phyloP scores from a whole-genome alignment of 768 basidiomycete species.

The Tephrocybe sp. region DNA sequence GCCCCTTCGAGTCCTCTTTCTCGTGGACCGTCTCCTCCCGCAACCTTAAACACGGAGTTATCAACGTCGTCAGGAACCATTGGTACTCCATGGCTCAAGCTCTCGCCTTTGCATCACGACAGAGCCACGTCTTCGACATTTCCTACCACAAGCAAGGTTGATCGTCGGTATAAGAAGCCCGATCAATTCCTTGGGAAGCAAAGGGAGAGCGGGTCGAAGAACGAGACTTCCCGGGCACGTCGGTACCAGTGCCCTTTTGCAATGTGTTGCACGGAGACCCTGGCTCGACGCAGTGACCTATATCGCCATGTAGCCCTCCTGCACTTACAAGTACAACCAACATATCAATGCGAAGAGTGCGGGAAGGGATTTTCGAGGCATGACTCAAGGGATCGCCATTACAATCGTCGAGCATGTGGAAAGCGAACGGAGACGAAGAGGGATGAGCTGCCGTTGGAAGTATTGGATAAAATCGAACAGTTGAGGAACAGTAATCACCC shows the following conservation, averaged over 20 bases:
- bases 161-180: neutral
- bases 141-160: neutral
- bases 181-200: no score
- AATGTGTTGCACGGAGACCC: neutral
- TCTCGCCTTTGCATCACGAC: neutral
- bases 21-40: neutral
- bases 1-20: neutral
- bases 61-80: neutral
- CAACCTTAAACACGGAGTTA: neutral
- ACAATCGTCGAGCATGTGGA: neutral
- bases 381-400: neutral
- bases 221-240: no score
- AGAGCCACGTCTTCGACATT: neutral
- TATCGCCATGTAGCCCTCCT: neutral
- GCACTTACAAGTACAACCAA: neutral
- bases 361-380: neutral
- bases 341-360: neutral
- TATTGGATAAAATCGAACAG: neutral
- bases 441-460: neutral
- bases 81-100: neutral
- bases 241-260: conserved; percentile 1
- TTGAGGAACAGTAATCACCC: neutral
- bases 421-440: neutral
- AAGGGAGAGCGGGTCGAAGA: no score
- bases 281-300: neutral